Percentiles rank a stretch among this genome's conserved stretches.
These are phyloP conservation scores for Trichoderma atrobrunneum DNA, from an alignment of 2,329 filamentous ascomycete genomes.

Conservation along the genomic window DNA sequence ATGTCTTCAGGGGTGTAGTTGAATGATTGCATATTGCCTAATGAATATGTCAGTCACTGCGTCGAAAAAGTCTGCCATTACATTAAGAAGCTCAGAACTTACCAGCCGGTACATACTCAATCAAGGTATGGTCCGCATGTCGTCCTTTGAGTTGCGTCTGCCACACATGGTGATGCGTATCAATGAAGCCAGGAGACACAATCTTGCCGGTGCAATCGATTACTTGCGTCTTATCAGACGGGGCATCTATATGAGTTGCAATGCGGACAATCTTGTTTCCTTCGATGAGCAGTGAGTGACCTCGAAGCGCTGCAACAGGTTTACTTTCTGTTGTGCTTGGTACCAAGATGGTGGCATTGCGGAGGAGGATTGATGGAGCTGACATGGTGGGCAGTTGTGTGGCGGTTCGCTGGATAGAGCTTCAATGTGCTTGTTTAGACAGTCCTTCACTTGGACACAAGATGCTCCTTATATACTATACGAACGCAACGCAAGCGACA, in stretches of 20 bases:
- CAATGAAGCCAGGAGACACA: conserved; percentile 42
- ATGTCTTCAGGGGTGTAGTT: conserved; percentile 36
- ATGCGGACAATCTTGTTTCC: conserved; percentile 10
- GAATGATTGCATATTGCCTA: conserved; percentile 11
- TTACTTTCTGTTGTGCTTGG: background rate
- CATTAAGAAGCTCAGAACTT: background rate
- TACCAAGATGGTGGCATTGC: conserved; percentile 10
- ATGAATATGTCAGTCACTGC: background rate
- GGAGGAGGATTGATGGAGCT: background rate
- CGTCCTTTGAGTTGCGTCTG: conserved; percentile 34
- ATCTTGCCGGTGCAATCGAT: conserved; percentile 39
- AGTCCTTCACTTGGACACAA: no score
- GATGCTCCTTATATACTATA: background rate
- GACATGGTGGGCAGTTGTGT: background rate
- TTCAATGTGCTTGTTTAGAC: background rate
- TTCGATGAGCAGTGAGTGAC: background rate
- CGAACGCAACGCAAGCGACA: background rate
- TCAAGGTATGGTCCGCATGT: background rate
- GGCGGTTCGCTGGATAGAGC: background rate
- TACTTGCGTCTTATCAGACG: background rate
- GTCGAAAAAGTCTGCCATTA: background rate
- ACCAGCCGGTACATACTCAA: conserved; percentile 11
- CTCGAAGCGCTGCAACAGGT: background rate
- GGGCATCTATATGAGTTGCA: background rate
- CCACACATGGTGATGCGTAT: conserved; percentile 47